These are phyloP conservation scores for Paracorniculantispora psalliotae DNA, from an alignment of 2,329 filamentous ascomycete genomes.

Conservation along the genomic window DNA sequence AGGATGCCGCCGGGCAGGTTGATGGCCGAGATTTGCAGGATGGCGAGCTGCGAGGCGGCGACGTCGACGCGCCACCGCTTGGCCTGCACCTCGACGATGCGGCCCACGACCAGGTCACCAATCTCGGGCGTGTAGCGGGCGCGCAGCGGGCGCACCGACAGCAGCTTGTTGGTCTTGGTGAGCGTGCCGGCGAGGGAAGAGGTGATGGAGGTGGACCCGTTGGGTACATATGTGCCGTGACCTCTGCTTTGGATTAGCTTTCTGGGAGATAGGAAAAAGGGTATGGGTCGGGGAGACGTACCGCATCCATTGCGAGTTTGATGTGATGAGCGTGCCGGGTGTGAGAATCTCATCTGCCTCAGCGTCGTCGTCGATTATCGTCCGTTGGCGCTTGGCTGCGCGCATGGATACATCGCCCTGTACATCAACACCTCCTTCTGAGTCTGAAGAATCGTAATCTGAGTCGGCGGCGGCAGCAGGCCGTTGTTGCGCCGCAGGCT, in stretches of 20 bases:
- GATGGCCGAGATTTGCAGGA: constrained; percentile 80
- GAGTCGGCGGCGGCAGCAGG: constrained; percentile 19
- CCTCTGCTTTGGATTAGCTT: constrained; percentile 50
- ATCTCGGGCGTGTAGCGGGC: constrained; percentile 95
- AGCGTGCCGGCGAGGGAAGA: constrained; percentile 89
- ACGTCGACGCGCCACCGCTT: constrained; percentile 95
- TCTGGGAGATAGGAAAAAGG: too few species aligned
- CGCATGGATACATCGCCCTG: constrained; percentile 43
- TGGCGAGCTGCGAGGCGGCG: constrained; percentile 77
- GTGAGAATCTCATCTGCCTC: constrained; percentile 62
- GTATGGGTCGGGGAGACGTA: too few species aligned
- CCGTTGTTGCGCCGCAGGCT: constrained; percentile 26
- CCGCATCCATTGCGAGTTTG: constrained; percentile 96
- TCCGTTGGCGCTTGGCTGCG: constrained; percentile 34
- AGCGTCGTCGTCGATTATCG: constrained; percentile 21
- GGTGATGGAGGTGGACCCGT: constrained; percentile 63
- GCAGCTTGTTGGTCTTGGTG: constrained; percentile 91
- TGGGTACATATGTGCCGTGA: constrained; percentile 80
- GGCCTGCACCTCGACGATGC: constrained; percentile 91
- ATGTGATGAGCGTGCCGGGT: constrained; percentile 81
- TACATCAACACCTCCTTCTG: constrained; percentile 42
- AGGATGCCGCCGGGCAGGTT: constrained; percentile 93
- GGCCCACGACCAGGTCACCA: constrained; percentile 88
- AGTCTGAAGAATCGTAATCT: constrained; percentile 31
- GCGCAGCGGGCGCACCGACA: constrained; percentile 83